Evolutionary conservation across 2,329 filamentous ascomycete species (phyloP), one percentile per base, ranked within the genome.

Genomic region (Teratosphaeriaceae sp.): DNA sequence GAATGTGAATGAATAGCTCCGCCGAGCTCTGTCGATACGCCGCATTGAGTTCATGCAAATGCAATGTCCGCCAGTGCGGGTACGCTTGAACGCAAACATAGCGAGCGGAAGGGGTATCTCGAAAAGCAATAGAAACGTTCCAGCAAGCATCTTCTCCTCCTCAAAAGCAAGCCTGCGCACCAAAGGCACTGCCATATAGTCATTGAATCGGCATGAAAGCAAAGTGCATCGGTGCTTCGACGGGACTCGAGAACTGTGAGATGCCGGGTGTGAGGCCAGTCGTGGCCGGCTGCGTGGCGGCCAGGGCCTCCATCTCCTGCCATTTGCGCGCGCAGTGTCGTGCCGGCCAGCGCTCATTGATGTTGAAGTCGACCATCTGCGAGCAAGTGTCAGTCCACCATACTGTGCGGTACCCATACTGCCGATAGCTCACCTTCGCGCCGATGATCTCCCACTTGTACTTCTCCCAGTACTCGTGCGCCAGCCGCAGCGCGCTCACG

Each of bases 401-500:
- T n/a, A n/a, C n/a, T n/a, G n/a, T n/a, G n/a, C n/a, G n/a, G n/a
- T n/a, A n/a, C n/a, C n/a, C 2, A 39, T 8, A 27, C 13, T 19
- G 21, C 36, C 56, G 54, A 13, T 27, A 16, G 9, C 33, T 22
- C 20, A 16, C 73, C 65, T 74, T 75, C 41, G 66, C 61, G 40
- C 65, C 61, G 48, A 76, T 73, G 47, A 75, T 74, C 36, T 75
- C 71, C 56, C 73, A 76, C 54, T 74, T 74, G 58, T 64, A 67
- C 51, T 70, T 70, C 40, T 67, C 67, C 71, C 71, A 76, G 56
- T 73, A 73, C 49, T 75, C 71, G 51, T 72, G 66, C 23, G 73
- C 73, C 55, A 67, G 61, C 42, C 65, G 66, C 22, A 76, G 60
- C 11, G 72, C 72, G 46, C 66, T 62, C 33, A 74, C 56, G 45